Base-by-base conservation (phyloP, 306 rosid genomes). In the Trifolium fragiferum region DNA sequence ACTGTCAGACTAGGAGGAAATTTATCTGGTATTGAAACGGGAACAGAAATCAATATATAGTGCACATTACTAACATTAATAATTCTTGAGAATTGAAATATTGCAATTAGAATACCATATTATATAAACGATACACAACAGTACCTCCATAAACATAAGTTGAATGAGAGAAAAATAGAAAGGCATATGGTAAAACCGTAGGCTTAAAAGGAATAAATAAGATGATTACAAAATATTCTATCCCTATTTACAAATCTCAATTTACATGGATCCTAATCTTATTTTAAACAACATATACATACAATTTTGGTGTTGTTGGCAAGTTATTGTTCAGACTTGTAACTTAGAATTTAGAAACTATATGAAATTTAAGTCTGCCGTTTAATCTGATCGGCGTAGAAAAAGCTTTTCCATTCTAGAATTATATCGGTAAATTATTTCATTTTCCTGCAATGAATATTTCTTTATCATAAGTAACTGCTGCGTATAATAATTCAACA, bases 1-100 rank as follows among this genome's bases (percentile, higher is more conserved):
- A 91, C 88, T 0, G 92, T 87, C 47, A 90, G 80, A 82, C 90
- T 85, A 55, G 91, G 92, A 74, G 97, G 97, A 66, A 93, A 90
- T 84, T 89, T 87, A 73, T 89, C 98, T 93, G 79, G 44, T 76
- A 66, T 68, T 7, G 23, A 80, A 68, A 41, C 19, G 50, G 68
- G 60, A 68, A 30, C 64, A 77, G 18, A 68, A 21, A 68, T 86
- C 80, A 82, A 68, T 73, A 37, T 41, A 50, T 23, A 10, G 14
- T 16, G 57, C 47, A 27, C 46, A 21, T 19, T n/a, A 65, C 27
- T 7, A 44, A 49, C 18, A 68, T 46, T 10, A 47, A 78, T 5
- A 23, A 55, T 55, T 55, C 62, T 6, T 21, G 62, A 15, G 33
- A 40, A 61, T 62, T 35, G 13, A 62, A 55, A 74, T 20, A 72